These are phyloP conservation scores for Lichtheimia corymbifera DNA, from an alignment of 371 early-diverging fungal species.

Conservation along the genomic window DNA sequence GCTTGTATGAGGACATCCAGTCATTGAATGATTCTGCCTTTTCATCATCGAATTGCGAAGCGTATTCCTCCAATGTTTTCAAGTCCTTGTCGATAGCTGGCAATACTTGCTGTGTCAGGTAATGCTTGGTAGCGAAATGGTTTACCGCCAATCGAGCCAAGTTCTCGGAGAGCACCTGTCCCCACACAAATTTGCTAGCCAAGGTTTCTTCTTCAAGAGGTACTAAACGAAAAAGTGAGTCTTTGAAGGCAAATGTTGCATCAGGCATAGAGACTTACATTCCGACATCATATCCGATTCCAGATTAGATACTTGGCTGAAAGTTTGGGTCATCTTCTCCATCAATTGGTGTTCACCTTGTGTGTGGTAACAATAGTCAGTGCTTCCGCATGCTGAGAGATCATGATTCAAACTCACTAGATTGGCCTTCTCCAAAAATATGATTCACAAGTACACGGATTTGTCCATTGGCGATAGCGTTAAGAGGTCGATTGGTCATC, in stretches of 20 bases:
- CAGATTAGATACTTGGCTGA: constrained; percentile 57
- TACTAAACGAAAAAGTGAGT: constrained; percentile 12
- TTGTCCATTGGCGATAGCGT: constrained; percentile 67
- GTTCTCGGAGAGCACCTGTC: constrained; percentile 71
- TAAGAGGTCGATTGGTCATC: constrained; percentile 76
- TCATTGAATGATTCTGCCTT: constrained; percentile 22
- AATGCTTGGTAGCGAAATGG: constrained; percentile 73
- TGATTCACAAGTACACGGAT: constrained; percentile 63
- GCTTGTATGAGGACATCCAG: constrained; percentile 42
- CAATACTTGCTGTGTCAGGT: constrained; percentile 59
- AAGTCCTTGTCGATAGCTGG: constrained; percentile 66
- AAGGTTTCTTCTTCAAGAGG: constrained; percentile 57
- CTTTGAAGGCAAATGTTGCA: neutral
- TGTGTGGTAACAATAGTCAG: neutral
- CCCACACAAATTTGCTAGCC: constrained; percentile 70
- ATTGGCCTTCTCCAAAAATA: constrained; percentile 30
- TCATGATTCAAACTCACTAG: neutral
- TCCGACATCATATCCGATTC: constrained; percentile 66
- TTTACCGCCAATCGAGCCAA: constrained; percentile 63
- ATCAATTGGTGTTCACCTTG: constrained; percentile 55
- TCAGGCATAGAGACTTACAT: constrained; percentile 32
- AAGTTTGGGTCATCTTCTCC: constrained; percentile 48
- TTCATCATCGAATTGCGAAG: constrained; percentile 17
- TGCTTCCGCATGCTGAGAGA: neutral
- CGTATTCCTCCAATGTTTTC: constrained; percentile 34